Evolutionary conservation across 1,139 yeast species (phyloP).

Genomic region (Pichia sp.): DNA sequence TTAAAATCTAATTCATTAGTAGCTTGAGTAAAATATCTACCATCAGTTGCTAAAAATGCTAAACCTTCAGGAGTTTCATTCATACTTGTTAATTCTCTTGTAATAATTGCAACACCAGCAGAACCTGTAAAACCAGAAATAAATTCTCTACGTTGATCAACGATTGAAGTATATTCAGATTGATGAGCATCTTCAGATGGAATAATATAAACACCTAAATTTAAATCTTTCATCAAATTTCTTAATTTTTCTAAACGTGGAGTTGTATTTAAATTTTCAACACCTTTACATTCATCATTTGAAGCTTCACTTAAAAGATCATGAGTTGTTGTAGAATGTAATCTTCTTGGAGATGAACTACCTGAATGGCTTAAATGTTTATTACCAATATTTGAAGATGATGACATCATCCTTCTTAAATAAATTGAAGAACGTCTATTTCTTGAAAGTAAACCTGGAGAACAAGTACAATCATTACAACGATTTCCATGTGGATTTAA

Average conservation of each 20-base stretch:
- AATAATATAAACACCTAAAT: slow-evolving; percentile 71
- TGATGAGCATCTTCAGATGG: slow-evolving; percentile 95
- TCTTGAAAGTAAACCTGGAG: slow-evolving; percentile 71
- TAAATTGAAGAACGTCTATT: slow-evolving; percentile 41
- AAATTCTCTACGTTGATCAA: slow-evolving; percentile 79
- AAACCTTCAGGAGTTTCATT: slow-evolving; percentile 55
- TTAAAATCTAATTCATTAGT: slow-evolving; percentile 78
- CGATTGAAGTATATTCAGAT: slow-evolving; percentile 75
- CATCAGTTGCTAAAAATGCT: slow-evolving; percentile 88
- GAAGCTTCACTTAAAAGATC: neutral
- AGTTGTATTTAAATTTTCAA: slow-evolving; percentile 29
- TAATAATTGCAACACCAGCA: slow-evolving; percentile 87
- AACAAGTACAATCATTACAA: slow-evolving; percentile 74
- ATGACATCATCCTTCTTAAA: slow-evolving; percentile 31
- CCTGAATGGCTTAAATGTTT: slow-evolving; percentile 1
- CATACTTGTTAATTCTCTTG: slow-evolving; percentile 60
- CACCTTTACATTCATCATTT: slow-evolving; percentile 1
- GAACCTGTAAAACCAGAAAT: slow-evolving; percentile 91
- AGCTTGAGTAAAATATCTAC: slow-evolving; percentile 91
- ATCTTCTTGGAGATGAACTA: slow-evolving; percentile 18
- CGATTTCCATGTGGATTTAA: slow-evolving; percentile 30
- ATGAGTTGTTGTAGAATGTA: neutral
- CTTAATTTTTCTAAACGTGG: slow-evolving; percentile 58
- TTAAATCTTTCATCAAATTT: slow-evolving; percentile 53
- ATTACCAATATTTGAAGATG: slow-evolving; percentile 6